Percentiles rank a stretch among this genome's conserved stretches.
Evolutionary conservation across 192 early-diverging fungal genomes (phyloP).

Genomic region (Coemansia sp.): DNA sequence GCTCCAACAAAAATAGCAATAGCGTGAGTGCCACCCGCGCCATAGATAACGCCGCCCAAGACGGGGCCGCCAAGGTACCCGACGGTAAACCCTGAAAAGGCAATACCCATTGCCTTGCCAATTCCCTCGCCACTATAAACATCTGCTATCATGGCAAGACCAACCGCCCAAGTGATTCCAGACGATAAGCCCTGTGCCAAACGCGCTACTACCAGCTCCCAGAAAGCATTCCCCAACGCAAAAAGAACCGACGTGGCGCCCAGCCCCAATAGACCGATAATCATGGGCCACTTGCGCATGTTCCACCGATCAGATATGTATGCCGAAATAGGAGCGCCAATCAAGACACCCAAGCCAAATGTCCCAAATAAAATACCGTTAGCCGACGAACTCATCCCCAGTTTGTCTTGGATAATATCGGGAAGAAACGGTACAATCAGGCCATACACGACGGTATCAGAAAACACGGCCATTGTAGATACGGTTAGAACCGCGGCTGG

Average conservation of each 20-base stretch:
- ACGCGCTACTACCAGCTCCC: constrained; percentile 65
- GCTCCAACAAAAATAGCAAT: constrained; percentile 70
- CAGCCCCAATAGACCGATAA: constrained; percentile 65
- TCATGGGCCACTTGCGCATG: constrained; percentile 73
- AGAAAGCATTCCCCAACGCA: constrained; percentile 62
- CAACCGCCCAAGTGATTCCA: constrained; percentile 73
- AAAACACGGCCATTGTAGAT: constrained; percentile 62
- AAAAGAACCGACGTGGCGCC: constrained; percentile 64
- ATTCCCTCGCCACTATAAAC: constrained; percentile 62
- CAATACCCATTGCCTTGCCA: constrained; percentile 71
- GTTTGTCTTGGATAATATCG: constrained; percentile 60
- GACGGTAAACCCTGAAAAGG: constrained; percentile 64
- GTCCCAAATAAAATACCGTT: constrained; percentile 71
- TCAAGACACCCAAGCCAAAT: constrained; percentile 67
- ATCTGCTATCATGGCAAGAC: constrained; percentile 71
- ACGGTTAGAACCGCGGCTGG: constrained; percentile 44
- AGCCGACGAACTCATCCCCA: constrained; percentile 56
- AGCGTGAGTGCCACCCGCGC: constrained; percentile 62
- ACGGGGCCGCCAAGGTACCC: constrained; percentile 70
- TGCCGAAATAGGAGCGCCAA: constrained; percentile 65
- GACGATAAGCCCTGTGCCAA: constrained; percentile 71
- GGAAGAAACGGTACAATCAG: constrained; percentile 71
- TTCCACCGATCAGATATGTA: constrained; percentile 70
- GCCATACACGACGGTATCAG: constrained; percentile 68
- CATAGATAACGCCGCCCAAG: constrained; percentile 64